Evolutionary conservation across 805 yeast genomes (phyloP), one percentile per base, ranked within the genome.

Genomic region (Priceomyces fermenticarens): DNA sequence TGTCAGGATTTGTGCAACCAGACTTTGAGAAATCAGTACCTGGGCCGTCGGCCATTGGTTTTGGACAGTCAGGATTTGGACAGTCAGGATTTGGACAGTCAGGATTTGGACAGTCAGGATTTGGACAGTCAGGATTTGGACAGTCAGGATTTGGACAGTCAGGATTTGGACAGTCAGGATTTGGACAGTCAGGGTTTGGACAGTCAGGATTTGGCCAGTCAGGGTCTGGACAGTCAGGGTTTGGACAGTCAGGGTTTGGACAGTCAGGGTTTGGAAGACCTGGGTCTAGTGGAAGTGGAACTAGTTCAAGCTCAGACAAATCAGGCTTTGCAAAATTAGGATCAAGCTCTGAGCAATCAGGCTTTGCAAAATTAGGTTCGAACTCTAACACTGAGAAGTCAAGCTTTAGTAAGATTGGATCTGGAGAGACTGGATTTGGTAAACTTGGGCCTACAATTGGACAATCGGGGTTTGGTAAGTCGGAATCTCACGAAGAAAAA

Each of bases 71-170:
- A 11, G 44, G 45, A 9, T 42, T 43, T 30, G 49, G 48, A 10
- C 6, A 38, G 6, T 12, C 44, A 25, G 46, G 46, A 2, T 43
- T 40, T 37, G 50, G 46, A 4, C 14, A 42, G 23, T 25, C 51
- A 30, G 48, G 46, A 5, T 41, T 45, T 39, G 49, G 47, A 10
- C 11, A 10, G n/a, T 26, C 47, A 10, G 40, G 47, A 3, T 54
- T 51, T 36, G 59, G 59, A 3, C 17, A 41, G 7, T 15, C 48
- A 12, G 39, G 48, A 9, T 48, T 52, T 33, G 54, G 53, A 8
- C 13, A 17, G 23, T 32, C 45, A 9, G 38, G 48, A 4, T 38
- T 40, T 38, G 48, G 48, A 13, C n/a, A 34, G 23, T 3, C 16
- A 32, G 34, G 17, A 5, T 32, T 17, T 13, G 17, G 17, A 17